Evolutionary conservation across 1,284 basidiomycete species (phyloP).

Genomic region (Exobasidium rhododendri): DNA sequence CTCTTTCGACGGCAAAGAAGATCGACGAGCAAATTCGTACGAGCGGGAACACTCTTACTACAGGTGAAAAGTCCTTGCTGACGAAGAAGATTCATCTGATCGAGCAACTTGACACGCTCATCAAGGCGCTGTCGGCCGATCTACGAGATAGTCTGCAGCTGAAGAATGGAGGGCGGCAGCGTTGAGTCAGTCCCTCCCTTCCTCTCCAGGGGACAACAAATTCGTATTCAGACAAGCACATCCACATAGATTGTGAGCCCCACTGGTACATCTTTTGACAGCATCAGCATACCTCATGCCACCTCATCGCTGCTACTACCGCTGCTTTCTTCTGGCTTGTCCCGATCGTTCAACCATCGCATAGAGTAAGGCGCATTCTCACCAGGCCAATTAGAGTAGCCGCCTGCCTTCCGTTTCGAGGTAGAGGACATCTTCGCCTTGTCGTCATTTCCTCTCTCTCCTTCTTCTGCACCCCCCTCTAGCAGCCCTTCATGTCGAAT

Average conservation of each 20-base stretch:
- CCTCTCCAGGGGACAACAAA: too few species aligned
- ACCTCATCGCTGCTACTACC: neutral
- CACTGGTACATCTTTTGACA: too few species aligned
- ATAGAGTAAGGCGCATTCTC: neutral
- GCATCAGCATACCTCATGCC: too few species aligned
- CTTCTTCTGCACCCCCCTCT: neutral
- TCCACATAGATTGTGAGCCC: too few species aligned
- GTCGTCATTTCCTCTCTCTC: neutral
- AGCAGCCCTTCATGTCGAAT: too few species aligned
- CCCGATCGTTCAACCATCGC: slow-evolving; percentile 4
- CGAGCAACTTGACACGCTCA: slow-evolving; percentile 29
- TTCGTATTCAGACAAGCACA: too few species aligned
- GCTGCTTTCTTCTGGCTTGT: neutral
- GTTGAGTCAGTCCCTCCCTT: too few species aligned
- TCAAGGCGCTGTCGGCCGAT: slow-evolving; percentile 37
- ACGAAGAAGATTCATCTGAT: slow-evolving; percentile 28
- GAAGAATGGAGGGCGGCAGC: neutral
- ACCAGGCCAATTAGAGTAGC: neutral
- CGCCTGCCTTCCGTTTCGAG: neutral
- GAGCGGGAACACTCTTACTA: slow-evolving; percentile 19
- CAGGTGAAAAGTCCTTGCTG: slow-evolving; percentile 16
- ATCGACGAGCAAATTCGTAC: neutral
- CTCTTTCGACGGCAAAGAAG: slow-evolving; percentile 1
- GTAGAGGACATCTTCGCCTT: neutral
- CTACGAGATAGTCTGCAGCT: slow-evolving; percentile 20